phyloP scores from a whole-genome alignment of 2,329 filamentous ascomycete species.

The Scorias spongiosa region DNA sequence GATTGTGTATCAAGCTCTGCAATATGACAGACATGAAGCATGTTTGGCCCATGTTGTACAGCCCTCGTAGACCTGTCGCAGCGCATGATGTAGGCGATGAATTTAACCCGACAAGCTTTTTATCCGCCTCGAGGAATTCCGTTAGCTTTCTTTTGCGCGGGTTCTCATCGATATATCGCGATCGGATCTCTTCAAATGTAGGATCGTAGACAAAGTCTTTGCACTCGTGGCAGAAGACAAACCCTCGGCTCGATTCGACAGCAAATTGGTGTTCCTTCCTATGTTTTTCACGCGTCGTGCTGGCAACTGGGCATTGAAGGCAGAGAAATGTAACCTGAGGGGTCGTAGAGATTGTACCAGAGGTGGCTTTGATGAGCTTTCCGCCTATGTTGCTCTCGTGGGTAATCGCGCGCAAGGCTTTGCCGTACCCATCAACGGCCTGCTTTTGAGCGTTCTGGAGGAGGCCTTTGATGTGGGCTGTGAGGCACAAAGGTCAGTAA shows the following conservation, averaged over 20 bases:
- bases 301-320: constrained; percentile 55
- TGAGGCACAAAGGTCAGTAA: background rate
- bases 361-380: constrained; percentile 38
- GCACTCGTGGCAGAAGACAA: constrained; percentile 67
- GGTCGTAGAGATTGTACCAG: constrained; percentile 8
- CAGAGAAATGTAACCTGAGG: constrained; percentile 41
- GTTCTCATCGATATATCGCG: constrained; percentile 36
- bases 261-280: constrained; percentile 61
- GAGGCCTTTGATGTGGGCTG: constrained; percentile 59
- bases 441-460: constrained; percentile 52
- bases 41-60: constrained; percentile 96
- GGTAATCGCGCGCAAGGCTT: constrained; percentile 54
- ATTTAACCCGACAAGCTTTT: constrained; percentile 61
- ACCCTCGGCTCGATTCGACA: constrained; percentile 61
- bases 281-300: constrained; percentile 54
- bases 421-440: constrained; percentile 57
- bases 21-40: constrained; percentile 97
- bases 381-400: constrained; percentile 52
- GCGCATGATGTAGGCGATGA: constrained; percentile 68
- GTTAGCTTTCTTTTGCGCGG: constrained; percentile 50
- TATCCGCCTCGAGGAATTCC: constrained; percentile 48
- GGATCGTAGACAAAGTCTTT: constrained; percentile 74
- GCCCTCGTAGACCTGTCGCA: constrained; percentile 73
- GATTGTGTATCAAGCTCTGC: constrained; percentile 87
- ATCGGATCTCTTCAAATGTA: constrained; percentile 58